These are phyloP conservation scores for Fusarium incarnatum DNA, from an alignment of 2,329 filamentous ascomycete genomes.

Conservation along the genomic window DNA sequence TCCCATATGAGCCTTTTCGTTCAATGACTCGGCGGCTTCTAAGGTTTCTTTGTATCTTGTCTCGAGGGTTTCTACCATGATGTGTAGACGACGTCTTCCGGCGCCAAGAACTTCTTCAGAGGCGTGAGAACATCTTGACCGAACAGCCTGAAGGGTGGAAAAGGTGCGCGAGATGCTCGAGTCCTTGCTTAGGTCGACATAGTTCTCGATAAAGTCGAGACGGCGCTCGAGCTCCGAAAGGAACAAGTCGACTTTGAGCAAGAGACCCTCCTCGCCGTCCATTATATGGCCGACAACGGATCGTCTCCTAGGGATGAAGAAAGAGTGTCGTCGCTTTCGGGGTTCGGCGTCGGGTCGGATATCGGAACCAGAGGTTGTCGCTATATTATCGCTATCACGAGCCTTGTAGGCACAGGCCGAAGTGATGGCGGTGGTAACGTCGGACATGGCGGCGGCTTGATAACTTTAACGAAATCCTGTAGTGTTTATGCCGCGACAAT, in stretches of 20 bases:
- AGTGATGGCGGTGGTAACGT: slow-evolving; percentile 54
- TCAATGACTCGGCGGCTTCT: slow-evolving; percentile 84
- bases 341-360: slow-evolving; percentile 47
- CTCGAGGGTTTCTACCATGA: slow-evolving; percentile 94
- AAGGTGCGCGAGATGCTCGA: slow-evolving; percentile 87
- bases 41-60: slow-evolving; percentile 87
- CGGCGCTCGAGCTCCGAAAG: slow-evolving; percentile 87
- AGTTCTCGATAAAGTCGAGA: slow-evolving; percentile 88
- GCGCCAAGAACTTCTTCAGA: slow-evolving; percentile 91
- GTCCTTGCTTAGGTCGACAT: slow-evolving; percentile 86
- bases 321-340: slow-evolving; percentile 64
- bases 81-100: slow-evolving; percentile 82
- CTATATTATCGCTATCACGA: slow-evolving; percentile 53
- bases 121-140: slow-evolving; percentile 87
- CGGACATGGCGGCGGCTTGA: slow-evolving; percentile 49
- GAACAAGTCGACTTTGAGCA: slow-evolving; percentile 80
- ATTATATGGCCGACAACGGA: slow-evolving; percentile 70
- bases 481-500: slow-evolving; percentile 25
- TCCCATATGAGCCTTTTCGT: slow-evolving; percentile 90
- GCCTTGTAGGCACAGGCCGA: slow-evolving; percentile 52
- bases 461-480: slow-evolving; percentile 11
- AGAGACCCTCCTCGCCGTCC: slow-evolving; percentile 70
- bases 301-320: slow-evolving; percentile 67
- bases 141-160: slow-evolving; percentile 85
- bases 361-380: slow-evolving; percentile 57